phyloP scores from a whole-genome alignment of 139 green algal species.

The Spirogloea muscicola region DNA sequence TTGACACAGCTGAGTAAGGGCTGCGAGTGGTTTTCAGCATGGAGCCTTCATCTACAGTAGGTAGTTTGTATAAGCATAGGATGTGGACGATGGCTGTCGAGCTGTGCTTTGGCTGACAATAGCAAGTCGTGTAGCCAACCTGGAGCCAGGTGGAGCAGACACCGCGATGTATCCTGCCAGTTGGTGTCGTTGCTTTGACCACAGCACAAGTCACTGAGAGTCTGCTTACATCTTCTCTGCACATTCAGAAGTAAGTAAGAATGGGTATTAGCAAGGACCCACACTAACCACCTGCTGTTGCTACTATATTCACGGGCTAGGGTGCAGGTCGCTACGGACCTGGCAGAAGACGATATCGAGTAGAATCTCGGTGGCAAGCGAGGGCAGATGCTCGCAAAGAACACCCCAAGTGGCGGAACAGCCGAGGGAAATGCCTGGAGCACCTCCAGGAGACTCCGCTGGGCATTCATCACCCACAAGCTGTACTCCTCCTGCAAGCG shows the following conservation, averaged over 20 bases:
- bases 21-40: too few species aligned
- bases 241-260: too few species aligned
- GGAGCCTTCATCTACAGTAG: too few species aligned
- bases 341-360: slow-evolving; percentile 47
- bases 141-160: slow-evolving; percentile 50
- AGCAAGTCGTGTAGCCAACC: too few species aligned
- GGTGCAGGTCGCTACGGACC: slow-evolving; percentile 54
- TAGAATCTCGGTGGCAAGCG: slow-evolving; percentile 61
- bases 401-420: slow-evolving; percentile 72
- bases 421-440: slow-evolving; percentile 79
- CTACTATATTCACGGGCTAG: not conserved
- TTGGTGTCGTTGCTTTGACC: slow-evolving; percentile 64
- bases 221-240: not conserved
- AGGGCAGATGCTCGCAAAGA: slow-evolving; percentile 78
- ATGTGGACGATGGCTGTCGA: too few species aligned
- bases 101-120: too few species aligned
- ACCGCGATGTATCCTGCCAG: slow-evolving; percentile 66
- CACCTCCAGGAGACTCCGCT: slow-evolving; percentile 68
- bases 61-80: too few species aligned
- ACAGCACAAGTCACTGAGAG: slow-evolving; percentile 75
- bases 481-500: slow-evolving; percentile 58
- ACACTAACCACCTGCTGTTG: not conserved
- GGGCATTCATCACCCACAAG: slow-evolving; percentile 6
- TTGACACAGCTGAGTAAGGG: too few species aligned
- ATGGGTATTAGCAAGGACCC: not conserved